Conservation (phyloP, 129 eudicot species). For the Centaurea solstitialis region DNA sequence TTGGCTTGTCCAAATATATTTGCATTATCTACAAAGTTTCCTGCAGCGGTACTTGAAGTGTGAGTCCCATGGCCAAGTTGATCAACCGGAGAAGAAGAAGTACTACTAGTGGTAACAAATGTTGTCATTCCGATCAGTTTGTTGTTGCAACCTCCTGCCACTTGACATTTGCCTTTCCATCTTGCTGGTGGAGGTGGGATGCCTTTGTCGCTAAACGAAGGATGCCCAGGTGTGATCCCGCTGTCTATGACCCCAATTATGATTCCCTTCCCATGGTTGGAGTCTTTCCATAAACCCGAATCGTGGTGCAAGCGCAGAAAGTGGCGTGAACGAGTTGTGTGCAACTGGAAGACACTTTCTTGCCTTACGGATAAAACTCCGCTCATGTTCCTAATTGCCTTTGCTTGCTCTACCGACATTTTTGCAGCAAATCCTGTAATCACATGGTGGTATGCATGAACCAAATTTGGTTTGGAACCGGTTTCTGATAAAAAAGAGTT, state of each 20-base stretch:
- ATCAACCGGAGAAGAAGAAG: slow-evolving; percentile 27
- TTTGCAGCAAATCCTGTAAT: slow-evolving; percentile 8
- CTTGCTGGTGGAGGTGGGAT: slow-evolving; percentile 36
- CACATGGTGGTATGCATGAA: slow-evolving; percentile 9
- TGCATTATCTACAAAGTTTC: slow-evolving; percentile 39
- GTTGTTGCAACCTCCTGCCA: slow-evolving; percentile 18
- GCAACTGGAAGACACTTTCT: slow-evolving; percentile 19
- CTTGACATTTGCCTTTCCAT: slow-evolving; percentile 39
- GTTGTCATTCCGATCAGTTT: slow-evolving; percentile 25
- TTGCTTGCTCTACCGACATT: slow-evolving; percentile 18
- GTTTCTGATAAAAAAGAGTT: slow-evolving; percentile 6
- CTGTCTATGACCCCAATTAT: slow-evolving; percentile 26
- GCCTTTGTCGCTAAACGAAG: slow-evolving; percentile 24
- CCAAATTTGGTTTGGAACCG: neutral
- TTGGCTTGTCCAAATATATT: slow-evolving; percentile 38
- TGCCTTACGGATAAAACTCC: slow-evolving; percentile 34
- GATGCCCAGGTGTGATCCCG: slow-evolving; percentile 26
- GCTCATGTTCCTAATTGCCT: slow-evolving; percentile 11
- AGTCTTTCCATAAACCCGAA: slow-evolving; percentile 24
- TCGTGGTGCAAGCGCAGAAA: slow-evolving; percentile 24
- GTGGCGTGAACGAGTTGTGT: slow-evolving; percentile 34
- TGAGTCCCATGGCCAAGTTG: slow-evolving; percentile 43
- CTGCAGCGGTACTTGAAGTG: slow-evolving; percentile 38
- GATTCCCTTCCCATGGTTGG: slow-evolving; percentile 23
- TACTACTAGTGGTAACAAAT: neutral